Conservation (phyloP, 192 early-diverging fungal genomes). For the Entomortierella parvispora region DNA sequence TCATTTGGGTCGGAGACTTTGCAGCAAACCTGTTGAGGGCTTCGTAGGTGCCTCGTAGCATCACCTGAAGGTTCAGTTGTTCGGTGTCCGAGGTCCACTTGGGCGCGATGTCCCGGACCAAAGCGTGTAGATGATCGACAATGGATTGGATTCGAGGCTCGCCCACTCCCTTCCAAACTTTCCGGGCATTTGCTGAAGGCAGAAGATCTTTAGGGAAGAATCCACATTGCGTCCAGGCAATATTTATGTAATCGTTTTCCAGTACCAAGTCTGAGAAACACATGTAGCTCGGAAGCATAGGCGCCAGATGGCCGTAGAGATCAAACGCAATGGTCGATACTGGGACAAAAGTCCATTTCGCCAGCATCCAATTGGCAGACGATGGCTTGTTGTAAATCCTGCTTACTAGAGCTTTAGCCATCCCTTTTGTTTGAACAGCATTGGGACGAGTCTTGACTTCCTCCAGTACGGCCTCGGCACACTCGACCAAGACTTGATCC, state of each 20-base stretch:
- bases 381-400: no score
- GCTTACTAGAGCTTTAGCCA: no score
- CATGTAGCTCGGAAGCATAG: constrained; percentile 4
- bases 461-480: constrained; percentile 7
- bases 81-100: constrained; percentile 2
- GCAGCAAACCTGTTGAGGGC: background rate
- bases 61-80: background rate
- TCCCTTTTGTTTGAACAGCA: background rate
- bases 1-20: background rate
- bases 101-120: constrained; percentile 1
- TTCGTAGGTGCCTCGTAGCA: constrained; percentile 14
- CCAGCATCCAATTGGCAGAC: constrained; percentile 29
- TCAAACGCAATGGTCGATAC: background rate
- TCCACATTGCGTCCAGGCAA: constrained; percentile 24
- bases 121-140: constrained; percentile 1
- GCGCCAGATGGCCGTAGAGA: background rate
- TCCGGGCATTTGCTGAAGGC: constrained; percentile 1
- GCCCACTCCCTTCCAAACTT: background rate
- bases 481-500: background rate
- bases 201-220: constrained; percentile 21
- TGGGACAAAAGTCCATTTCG: constrained; percentile 27
- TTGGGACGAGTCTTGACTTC: background rate
- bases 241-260: background rate
- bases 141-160: background rate
- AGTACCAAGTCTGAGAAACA: constrained; percentile 7